Percentiles rank a stretch among this genome's conserved stretches.
phyloP scores from a whole-genome alignment of 208 protist species.

The Herpetomonas tarakana region DNA sequence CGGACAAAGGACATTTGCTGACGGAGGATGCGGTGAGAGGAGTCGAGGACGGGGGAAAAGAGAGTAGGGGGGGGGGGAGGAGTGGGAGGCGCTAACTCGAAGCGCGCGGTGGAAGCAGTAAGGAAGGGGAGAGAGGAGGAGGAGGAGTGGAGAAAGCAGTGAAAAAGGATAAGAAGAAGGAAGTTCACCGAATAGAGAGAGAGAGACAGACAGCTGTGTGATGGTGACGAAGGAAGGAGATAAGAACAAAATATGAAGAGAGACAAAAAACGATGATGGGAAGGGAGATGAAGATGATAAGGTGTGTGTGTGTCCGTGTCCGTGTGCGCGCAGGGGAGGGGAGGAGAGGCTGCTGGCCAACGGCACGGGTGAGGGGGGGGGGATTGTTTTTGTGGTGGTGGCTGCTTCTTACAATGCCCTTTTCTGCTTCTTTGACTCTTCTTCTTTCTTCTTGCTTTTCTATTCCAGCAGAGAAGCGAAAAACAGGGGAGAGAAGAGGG shows the following conservation, averaged over 20 bases:
- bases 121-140: slow-evolving; percentile 9
- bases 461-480: slow-evolving; percentile 1
- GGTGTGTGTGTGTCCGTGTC: too few relatives aligned
- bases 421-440: not conserved
- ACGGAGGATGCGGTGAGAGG: too few relatives aligned
- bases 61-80: too few relatives aligned
- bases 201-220: not conserved
- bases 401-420: not conserved
- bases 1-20: not conserved
- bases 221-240: slow-evolving; percentile 14
- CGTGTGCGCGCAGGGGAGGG: too few relatives aligned
- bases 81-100: too few relatives aligned
- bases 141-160: slow-evolving; percentile 4
- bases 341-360: too few relatives aligned
- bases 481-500: slow-evolving; percentile 11
- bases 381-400: slow-evolving; percentile 1
- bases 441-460: too few relatives aligned
- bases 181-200: not conserved
- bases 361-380: too few relatives aligned
- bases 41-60: too few relatives aligned
- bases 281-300: too few relatives aligned
- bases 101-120: too few relatives aligned
- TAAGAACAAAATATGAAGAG: slow-evolving; percentile 14
- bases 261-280: not conserved
- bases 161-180: not conserved